Percentiles rank a stretch among this genome's conserved stretches.
These are phyloP conservation scores for Lasiosphaeriaceae sp. DNA, from an alignment of 495 filamentous ascomycete genomes.

Conservation along the genomic window DNA sequence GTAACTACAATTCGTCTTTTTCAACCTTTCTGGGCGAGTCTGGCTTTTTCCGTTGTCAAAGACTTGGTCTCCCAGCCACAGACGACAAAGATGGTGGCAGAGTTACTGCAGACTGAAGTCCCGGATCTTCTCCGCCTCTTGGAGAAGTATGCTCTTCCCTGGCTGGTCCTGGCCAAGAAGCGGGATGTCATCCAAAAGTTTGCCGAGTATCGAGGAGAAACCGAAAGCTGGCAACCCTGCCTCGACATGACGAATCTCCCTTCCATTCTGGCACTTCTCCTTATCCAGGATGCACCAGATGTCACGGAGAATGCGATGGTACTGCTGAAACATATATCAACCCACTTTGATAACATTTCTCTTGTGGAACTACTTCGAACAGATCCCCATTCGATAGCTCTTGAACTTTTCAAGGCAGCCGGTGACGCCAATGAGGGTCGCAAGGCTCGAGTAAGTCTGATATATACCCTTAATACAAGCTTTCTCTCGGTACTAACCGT, in stretches of 20 bases:
- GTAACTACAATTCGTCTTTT: constrained; percentile 64
- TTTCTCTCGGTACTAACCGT: too few relatives aligned
- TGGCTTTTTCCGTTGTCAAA: constrained; percentile 75
- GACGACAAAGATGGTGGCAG: constrained; percentile 73
- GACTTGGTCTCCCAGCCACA: constrained; percentile 77
- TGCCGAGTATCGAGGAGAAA: constrained; percentile 63
- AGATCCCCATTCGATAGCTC: constrained; percentile 69
- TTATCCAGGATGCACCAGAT: constrained; percentile 66
- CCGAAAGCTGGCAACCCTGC: constrained; percentile 33
- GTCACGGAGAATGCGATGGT: constrained; percentile 65
- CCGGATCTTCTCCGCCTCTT: constrained; percentile 68
- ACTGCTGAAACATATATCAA: constrained; percentile 59
- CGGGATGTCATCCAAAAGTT: constrained; percentile 76
- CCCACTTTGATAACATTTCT: constrained; percentile 61
- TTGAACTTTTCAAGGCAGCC: constrained; percentile 79
- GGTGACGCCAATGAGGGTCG: constrained; percentile 63
- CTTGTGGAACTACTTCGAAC: constrained; percentile 67
- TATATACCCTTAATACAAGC: background rate
- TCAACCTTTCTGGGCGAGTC: constrained; percentile 78
- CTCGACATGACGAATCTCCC: constrained; percentile 66
- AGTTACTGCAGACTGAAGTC: constrained; percentile 69
- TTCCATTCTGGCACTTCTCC: constrained; percentile 71
- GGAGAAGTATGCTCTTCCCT: constrained; percentile 80
- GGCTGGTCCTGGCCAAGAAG: constrained; percentile 73
- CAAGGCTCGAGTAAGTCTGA: constrained; percentile 42